Evolutionary conservation across 805 yeast species (phyloP), one percentile per base, ranked within the genome.

Genomic region (Ogataea corticis): DNA sequence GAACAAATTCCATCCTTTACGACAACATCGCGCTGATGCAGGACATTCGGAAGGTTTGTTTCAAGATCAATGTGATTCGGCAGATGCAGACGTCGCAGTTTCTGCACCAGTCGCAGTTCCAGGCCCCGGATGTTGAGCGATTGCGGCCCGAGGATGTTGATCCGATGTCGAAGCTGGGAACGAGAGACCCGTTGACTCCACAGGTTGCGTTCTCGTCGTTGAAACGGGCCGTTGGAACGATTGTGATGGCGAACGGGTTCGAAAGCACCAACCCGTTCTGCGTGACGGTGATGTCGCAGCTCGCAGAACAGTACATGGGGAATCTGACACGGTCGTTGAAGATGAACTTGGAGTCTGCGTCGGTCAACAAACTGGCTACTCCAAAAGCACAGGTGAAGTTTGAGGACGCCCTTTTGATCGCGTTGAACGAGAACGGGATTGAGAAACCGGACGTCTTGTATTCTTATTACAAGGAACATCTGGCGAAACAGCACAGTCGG

Each of bases 191-290:
- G 10, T 70, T 73, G 58, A 76, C 76, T 45, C 73, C 72, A n/a
- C 79, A 76, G 2, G 72, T 89, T 12, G 85, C 90, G 9, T 79
- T 75, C 55, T 72, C 80, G 1, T 80, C 87, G 0, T 67, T 94
- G 69, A 75, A 80, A 52, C 80, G 85, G 54, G 78, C 84, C 33
- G 79, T 87, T 0, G 78, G 91, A 15, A 88, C 89, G 50, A 69
- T 94, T 15, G 80, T 87, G 1, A 92, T 94, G 98, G 84, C 88
- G 33, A 82, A 85, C 34, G 99, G 99, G 0, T 94, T 87, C 69
- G 98, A 94, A 67, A 71, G 85, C 0, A 78, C 95, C 0, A 88
- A 87, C 54, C 80, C 85, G 11, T 70, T 74, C 38, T 97, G 97
- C 5, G 75, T 87, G 19, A 85, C 87, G 50, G 77, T 88, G 2